A percentile compares a stretch with the other conserved stretches of the same genome.
These are phyloP conservation scores for Epichloe festucae DNA, from an alignment of 2,329 filamentous ascomycete species.

Conservation along the genomic window DNA sequence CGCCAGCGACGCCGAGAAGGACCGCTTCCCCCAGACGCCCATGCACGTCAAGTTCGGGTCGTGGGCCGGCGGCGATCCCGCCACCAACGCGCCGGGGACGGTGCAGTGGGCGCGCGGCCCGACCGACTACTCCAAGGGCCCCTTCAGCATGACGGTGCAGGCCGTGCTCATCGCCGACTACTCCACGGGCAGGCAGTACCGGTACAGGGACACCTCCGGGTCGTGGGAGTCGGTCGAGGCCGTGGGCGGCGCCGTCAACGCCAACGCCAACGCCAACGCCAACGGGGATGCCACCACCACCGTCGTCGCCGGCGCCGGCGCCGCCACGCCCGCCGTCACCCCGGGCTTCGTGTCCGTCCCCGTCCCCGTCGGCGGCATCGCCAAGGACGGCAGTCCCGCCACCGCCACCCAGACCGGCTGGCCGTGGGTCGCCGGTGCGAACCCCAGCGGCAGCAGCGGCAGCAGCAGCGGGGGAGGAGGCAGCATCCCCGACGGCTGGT, in stretches of 20 bases:
- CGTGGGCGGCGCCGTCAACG: constrained; percentile 65
- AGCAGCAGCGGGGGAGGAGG: constrained; percentile 29
- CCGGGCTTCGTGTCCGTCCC: constrained; percentile 49
- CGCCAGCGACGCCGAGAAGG: constrained; percentile 50
- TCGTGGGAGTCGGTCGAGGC: constrained; percentile 72
- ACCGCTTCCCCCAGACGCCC: constrained; percentile 80
- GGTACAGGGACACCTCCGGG: constrained; percentile 66
- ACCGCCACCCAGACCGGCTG: constrained; percentile 47
- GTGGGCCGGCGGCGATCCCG: constrained; percentile 82
- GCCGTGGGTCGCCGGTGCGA: constrained; percentile 52
- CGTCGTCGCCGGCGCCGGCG: constrained; percentile 42
- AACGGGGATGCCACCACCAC: constrained; percentile 35
- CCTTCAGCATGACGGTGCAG: constrained; percentile 76
- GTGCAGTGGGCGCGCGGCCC: constrained; percentile 80
- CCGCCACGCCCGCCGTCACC: constrained; percentile 51
- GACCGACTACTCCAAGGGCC: constrained; percentile 72
- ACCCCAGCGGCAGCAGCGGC: constrained; percentile 26
- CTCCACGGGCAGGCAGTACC: constrained; percentile 78
- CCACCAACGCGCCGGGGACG: constrained; percentile 60
- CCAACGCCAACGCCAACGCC: constrained; percentile 36
- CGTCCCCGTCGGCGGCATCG: constrained; percentile 59
- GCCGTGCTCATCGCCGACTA: constrained; percentile 74
- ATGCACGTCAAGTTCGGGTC: constrained; percentile 88
- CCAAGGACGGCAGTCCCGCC: constrained; percentile 38
- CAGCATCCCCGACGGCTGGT: constrained; percentile 65